Evolutionary conservation across 2,329 filamentous ascomycete genomes (phyloP), one percentile per base, ranked within the genome.

Genomic region (Cladosporium phlei): DNA sequence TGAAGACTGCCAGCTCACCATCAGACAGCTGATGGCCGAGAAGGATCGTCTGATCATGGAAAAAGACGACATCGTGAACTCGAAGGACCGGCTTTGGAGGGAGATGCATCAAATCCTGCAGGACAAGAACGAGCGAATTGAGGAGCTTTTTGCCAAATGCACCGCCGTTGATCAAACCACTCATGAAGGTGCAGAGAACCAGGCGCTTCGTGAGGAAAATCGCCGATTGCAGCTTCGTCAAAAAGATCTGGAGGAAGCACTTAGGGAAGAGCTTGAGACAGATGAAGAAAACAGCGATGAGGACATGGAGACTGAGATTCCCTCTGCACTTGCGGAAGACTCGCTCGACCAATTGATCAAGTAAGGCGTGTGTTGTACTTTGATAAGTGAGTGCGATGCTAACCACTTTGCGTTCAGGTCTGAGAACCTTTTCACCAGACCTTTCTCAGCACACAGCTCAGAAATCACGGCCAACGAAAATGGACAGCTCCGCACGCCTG

Each of bases 51-150:
- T 47, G 22, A 24, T 47, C 11, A 12, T 12, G 3, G 37, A 50
- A 30, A 45, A 49, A 17, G 50, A 52, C 32, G 42, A 49, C 24
- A 32, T 52, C 4, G 25, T 49, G 7, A 38, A 27, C 10, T 52
- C 50, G 16, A 49, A 49, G 21, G 42, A 49, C 25, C 37, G 43
- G 25, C 21, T 50, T 12, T 49, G 47, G 50, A 44, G 49, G 8
- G 38, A 49, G 21, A 14, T 43, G 24, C 35, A 45, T 11, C 25
- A 39, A 22, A 37, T 49, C 3, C 9, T 44, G 6, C 42, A 34
- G 11, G 38, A 49, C 17, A 33, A 45, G 22, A 34, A 30, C 10
- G 27, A 11, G 16, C 22, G 37, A 32, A 33, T 24, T 7, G 37
- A 28, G 10, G 3, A 14, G 6, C 21, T 28, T 3, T 27, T 6